phyloP scores from a whole-genome alignment of 352 stramenopile genomes.

The Phytophthora agathidicida region DNA sequence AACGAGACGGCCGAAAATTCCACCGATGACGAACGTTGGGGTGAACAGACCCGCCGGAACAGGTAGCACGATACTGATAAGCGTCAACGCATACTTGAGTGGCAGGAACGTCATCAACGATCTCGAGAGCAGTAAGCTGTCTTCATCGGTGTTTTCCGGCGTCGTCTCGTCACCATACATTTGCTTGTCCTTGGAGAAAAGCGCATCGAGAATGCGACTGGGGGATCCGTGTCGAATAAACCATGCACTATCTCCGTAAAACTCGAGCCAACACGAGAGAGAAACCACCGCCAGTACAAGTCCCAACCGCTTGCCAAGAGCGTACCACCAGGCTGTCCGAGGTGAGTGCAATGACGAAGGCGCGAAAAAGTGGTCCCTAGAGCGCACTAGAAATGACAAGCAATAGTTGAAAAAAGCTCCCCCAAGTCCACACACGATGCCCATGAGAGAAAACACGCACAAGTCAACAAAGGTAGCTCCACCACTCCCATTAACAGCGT shows the following conservation, averaged over 20 bases:
- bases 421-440: slow-evolving; percentile 69
- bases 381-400: slow-evolving; percentile 67
- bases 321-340: slow-evolving; percentile 42
- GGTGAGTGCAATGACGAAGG: slow-evolving; percentile 8
- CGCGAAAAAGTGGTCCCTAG: slow-evolving; percentile 58
- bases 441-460: slow-evolving; percentile 66
- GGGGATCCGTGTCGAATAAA: slow-evolving; percentile 79
- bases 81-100: slow-evolving; percentile 79
- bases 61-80: slow-evolving; percentile 77
- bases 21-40: slow-evolving; percentile 85
- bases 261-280: slow-evolving; percentile 74
- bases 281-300: slow-evolving; percentile 65
- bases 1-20: slow-evolving; percentile 82
- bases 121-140: slow-evolving; percentile 71
- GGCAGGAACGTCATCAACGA: slow-evolving; percentile 79
- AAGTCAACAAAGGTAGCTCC: slow-evolving; percentile 59
- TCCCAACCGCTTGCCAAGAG: slow-evolving; percentile 62
- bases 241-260: slow-evolving; percentile 83
- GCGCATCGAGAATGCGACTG: slow-evolving; percentile 59
- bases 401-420: slow-evolving; percentile 75
- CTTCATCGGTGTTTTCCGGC: slow-evolving; percentile 23
- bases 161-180: slow-evolving; percentile 39
- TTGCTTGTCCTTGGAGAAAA: slow-evolving; percentile 73
- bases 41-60: slow-evolving; percentile 84
- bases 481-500: slow-evolving; percentile 43